Evolutionary conservation across 2,329 filamentous ascomycete genomes (phyloP).

Genomic region (Fonsecaea monophora): DNA sequence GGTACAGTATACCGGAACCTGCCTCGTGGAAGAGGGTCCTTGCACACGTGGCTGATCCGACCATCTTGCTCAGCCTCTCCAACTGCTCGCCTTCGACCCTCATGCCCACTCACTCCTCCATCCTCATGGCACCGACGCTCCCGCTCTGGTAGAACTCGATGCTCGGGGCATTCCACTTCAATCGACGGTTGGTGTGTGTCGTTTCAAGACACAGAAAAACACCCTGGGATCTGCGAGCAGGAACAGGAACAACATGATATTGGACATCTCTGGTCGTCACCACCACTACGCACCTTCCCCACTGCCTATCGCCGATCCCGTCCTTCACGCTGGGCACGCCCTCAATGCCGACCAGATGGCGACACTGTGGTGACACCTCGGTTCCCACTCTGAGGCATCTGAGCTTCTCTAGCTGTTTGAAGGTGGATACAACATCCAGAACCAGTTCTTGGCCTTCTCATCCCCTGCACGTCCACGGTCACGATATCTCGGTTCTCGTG

Average conservation of each 20-base stretch:
- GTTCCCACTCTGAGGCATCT: too few relatives aligned
- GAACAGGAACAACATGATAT: slow-evolving; percentile 19
- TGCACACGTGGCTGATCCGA: background rate
- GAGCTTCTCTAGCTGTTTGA: too few relatives aligned
- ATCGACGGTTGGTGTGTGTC: slow-evolving; percentile 29
- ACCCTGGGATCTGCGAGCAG: slow-evolving; percentile 16
- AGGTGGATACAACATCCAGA: too few relatives aligned
- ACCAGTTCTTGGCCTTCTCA: too few relatives aligned
- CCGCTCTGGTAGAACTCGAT: slow-evolving; percentile 76
- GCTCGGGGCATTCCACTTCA: slow-evolving; percentile 91
- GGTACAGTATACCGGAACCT: too few relatives aligned
- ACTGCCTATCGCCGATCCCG: too few relatives aligned
- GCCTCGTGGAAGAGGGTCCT: too few relatives aligned
- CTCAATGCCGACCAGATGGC: too few relatives aligned
- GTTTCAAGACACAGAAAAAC: slow-evolving; percentile 7
- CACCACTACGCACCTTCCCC: slow-evolving; percentile 1
- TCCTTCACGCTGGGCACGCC: too few relatives aligned
- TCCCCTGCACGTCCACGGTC: too few relatives aligned
- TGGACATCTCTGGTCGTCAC: slow-evolving; percentile 31
- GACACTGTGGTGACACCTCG: too few relatives aligned
- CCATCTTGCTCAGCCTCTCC: slow-evolving; percentile 43
- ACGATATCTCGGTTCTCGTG: too few relatives aligned
- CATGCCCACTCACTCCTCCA: slow-evolving; percentile 60
- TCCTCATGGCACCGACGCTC: slow-evolving; percentile 50
- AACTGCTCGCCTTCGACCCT: slow-evolving; percentile 55